Percentiles rank a stretch among this genome's conserved stretches.
These are phyloP conservation scores for Eucalyptus marginata DNA, from an alignment of 345 rosid genomes.

Conservation along the genomic window DNA sequence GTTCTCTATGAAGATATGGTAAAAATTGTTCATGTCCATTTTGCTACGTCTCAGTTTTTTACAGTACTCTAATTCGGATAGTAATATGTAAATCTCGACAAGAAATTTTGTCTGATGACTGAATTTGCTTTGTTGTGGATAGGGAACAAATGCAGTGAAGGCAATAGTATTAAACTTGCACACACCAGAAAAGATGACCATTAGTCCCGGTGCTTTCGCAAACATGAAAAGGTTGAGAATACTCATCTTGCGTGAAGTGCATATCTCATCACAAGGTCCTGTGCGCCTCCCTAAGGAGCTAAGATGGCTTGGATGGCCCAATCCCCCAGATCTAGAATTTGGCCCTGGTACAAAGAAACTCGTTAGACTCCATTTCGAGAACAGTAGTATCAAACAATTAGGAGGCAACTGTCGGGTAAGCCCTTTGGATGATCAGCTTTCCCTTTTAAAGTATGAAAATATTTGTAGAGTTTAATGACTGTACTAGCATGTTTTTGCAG, in stretches of 20 bases:
- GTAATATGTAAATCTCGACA: background rate
- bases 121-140: too few relatives aligned
- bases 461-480: background rate
- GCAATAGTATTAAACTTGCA: too few relatives aligned
- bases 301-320: background rate
- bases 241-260: too few relatives aligned
- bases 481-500: too few relatives aligned
- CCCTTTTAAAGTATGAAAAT: background rate
- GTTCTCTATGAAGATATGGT: background rate
- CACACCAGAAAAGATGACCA: too few relatives aligned
- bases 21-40: background rate
- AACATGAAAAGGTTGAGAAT: too few relatives aligned
- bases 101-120: too few relatives aligned
- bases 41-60: background rate
- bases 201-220: too few relatives aligned
- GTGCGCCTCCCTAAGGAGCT: background rate
- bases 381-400: background rate
- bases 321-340: background rate
- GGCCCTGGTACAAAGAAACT: background rate
- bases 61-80: too few relatives aligned
- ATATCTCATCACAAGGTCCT: background rate
- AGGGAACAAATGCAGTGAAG: too few relatives aligned
- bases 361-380: accelerated
- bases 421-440: background rate
- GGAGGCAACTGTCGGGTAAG: background rate